These are phyloP conservation scores for Diaporthe citrichinensis DNA, from an alignment of 2,329 filamentous ascomycete genomes.

Conservation along the genomic window DNA sequence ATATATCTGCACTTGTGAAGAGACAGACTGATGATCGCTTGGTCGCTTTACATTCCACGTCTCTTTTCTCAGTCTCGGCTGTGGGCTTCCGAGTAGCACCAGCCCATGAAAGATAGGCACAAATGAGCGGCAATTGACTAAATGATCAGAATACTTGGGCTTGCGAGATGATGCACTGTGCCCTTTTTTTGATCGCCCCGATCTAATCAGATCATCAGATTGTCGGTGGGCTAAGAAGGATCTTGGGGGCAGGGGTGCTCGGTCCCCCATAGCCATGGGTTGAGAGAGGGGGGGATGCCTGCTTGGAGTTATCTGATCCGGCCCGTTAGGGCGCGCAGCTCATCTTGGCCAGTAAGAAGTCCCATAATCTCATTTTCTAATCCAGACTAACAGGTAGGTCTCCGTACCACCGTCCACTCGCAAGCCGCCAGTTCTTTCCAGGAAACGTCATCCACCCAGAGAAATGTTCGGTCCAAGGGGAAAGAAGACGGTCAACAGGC, in stretches of 20 bases:
- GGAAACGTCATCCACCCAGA: constrained; percentile 15
- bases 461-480: neutral
- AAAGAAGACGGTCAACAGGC: neutral
- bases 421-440: neutral
- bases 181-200: neutral
- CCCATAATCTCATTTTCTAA: neutral
- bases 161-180: neutral
- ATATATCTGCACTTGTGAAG: neutral
- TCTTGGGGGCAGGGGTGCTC: neutral
- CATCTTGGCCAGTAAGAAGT: neutral
- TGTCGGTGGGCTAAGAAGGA: neutral
- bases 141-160: neutral
- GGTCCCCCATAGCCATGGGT: neutral
- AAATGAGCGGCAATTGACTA: neutral
- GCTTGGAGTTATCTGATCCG: constrained; percentile 25
- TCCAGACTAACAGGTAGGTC: constrained; percentile 11
- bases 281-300: neutral
- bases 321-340: too few species aligned
- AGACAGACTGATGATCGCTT: neutral
- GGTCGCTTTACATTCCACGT: neutral
- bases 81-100: neutral
- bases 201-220: constrained; percentile 39
- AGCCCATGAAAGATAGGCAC: neutral
- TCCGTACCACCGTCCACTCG: neutral
- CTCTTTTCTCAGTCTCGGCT: neutral